phyloP scores from a whole-genome alignment of 2,329 filamentous ascomycete genomes.

The Xylariaceae sp. region DNA sequence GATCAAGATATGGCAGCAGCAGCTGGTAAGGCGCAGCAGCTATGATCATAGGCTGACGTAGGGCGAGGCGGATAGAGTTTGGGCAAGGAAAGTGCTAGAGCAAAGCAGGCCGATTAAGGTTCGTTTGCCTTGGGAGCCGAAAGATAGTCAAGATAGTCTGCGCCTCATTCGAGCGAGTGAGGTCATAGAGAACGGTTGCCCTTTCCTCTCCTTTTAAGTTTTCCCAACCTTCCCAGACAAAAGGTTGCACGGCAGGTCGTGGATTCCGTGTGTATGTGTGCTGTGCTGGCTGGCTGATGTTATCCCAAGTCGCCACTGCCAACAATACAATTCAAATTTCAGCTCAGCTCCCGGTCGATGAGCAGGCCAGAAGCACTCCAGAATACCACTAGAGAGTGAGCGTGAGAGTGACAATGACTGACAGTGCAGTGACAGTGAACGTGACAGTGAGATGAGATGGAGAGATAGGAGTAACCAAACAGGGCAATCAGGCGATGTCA shows the following conservation, averaged over 20 bases:
- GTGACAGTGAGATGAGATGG: neutral
- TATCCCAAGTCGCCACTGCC: neutral
- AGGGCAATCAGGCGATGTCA: neutral
- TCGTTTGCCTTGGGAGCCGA: neutral
- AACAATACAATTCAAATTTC: neutral
- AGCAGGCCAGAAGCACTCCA: neutral
- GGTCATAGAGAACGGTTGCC: neutral
- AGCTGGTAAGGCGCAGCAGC: neutral
- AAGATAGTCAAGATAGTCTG: neutral
- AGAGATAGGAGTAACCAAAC: neutral
- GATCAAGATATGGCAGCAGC: neutral
- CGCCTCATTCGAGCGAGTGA: neutral
- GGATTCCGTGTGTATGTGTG: too few species aligned
- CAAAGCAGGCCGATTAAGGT: neutral
- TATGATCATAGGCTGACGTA: slow-evolving; percentile 15
- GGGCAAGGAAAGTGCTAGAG: neutral
- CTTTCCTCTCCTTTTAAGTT: neutral
- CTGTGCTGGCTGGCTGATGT: neutral
- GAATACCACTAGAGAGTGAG: neutral
- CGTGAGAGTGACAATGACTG: neutral
- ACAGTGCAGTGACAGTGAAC: neutral
- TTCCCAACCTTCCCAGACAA: neutral
- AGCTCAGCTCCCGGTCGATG: neutral
- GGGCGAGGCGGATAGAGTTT: slow-evolving; percentile 9
- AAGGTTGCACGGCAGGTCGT: neutral